phyloP scores from a whole-genome alignment of 768 basidiomycete genomes.

The Rhodotorula paludigena region DNA sequence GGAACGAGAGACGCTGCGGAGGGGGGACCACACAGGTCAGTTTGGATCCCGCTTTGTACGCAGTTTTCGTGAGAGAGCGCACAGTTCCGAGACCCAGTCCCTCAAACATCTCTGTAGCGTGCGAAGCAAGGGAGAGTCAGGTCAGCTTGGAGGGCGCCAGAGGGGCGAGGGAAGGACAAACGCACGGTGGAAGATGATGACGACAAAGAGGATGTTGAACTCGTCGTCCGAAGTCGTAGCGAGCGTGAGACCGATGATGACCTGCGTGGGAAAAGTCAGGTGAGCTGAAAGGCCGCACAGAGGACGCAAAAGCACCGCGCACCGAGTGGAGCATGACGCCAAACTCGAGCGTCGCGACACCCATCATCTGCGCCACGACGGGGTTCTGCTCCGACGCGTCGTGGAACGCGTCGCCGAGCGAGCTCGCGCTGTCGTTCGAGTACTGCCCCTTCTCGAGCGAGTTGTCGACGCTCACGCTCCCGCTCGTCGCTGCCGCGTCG shows the following conservation, averaged over 20 bases:
- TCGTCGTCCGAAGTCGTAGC: conserved; percentile 38
- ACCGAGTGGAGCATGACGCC: conserved; percentile 45
- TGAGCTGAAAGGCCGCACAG: too few species aligned
- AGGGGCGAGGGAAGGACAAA: not conserved
- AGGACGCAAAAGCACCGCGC: conserved; percentile 3
- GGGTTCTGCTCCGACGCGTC: conserved; percentile 39
- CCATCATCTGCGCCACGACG: conserved; percentile 28
- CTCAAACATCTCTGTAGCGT: conserved; percentile 30
- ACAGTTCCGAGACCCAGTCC: conserved; percentile 40
- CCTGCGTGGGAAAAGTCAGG: not conserved
- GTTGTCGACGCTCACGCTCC: not conserved
- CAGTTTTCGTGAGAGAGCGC: not conserved
- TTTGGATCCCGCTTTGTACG: too few species aligned
- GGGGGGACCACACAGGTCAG: too few species aligned
- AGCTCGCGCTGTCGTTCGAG: not conserved
- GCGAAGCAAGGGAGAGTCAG: not conserved
- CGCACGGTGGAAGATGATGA: conserved; percentile 43
- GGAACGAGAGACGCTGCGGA: conserved; percentile 43
- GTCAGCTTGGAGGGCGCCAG: not conserved
- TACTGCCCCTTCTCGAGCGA: conserved; percentile 8
- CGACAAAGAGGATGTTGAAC: conserved; percentile 47
- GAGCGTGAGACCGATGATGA: conserved; percentile 18
- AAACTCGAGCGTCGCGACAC: conserved; percentile 44
- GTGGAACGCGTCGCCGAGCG: conserved; percentile 4
- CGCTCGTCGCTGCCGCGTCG: conserved; percentile 10